Conservation (phyloP, 345 rosid genomes). For the Dipteronia dyeriana region DNA sequence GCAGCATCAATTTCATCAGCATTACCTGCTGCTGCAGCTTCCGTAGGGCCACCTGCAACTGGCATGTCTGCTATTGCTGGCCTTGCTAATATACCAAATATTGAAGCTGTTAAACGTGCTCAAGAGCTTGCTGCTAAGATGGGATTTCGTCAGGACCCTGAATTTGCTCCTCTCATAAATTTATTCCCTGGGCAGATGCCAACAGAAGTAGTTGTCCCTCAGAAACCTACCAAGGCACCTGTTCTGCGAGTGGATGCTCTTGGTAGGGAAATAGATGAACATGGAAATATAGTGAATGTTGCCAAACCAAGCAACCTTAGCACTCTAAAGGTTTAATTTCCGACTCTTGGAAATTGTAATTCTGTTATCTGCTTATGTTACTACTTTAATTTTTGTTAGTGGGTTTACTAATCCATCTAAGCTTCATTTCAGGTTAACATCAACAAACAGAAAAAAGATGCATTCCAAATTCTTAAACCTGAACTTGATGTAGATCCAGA, state of each 20-base stretch:
- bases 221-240: conserved; percentile 85
- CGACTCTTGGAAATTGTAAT: neutral
- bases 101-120: conserved; percentile 90
- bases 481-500: conserved; percentile 82
- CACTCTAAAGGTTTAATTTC: conserved; percentile 77
- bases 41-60: conserved; percentile 36
- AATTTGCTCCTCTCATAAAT: conserved; percentile 70
- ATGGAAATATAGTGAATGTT: conserved; percentile 79
- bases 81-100: conserved; percentile 45
- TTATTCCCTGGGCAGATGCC: conserved; percentile 70
- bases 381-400: conserved; percentile 6
- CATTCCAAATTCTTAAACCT: conserved; percentile 96
- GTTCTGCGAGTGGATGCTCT: conserved; percentile 88
- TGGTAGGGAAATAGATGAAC: conserved; percentile 97
- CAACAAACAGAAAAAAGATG: conserved; percentile 94
- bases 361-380: neutral
- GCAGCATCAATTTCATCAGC: conserved; percentile 30
- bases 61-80: conserved; percentile 39
- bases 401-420: neutral
- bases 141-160: conserved; percentile 84
- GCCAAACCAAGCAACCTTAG: conserved; percentile 92
- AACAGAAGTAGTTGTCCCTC: conserved; percentile 53
- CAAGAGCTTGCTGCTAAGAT: conserved; percentile 85
- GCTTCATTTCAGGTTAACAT: conserved; percentile 76
- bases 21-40: conserved; percentile 28